Evolutionary conservation across 768 basidiomycete species (phyloP).

Genomic region (Boletus rufocinnamomeus): DNA sequence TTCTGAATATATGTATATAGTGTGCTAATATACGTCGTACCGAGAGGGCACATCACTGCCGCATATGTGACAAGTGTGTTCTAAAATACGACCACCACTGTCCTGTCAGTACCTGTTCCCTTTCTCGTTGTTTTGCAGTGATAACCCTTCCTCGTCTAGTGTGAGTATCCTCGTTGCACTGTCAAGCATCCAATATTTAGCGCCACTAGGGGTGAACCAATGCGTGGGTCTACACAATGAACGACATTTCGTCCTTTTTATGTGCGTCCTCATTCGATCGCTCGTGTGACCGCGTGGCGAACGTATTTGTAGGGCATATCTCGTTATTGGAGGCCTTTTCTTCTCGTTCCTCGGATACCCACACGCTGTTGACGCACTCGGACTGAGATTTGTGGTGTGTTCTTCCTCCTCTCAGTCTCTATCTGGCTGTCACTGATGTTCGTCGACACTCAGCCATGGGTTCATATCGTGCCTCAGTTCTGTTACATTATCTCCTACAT

Average conservation of each 20-base stretch:
- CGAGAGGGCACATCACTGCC: conserved; percentile 91
- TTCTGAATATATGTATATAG: neutral
- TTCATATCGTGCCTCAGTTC: conserved; percentile 63
- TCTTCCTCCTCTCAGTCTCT: neutral
- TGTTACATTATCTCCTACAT: conserved; percentile 76
- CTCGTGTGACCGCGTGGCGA: neutral
- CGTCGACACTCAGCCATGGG: conserved; percentile 46
- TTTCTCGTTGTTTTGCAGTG: neutral
- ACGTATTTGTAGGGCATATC: conserved; percentile 61
- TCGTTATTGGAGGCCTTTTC: conserved; percentile 68
- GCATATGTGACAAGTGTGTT: conserved; percentile 87
- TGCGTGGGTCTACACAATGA: conserved; percentile 97
- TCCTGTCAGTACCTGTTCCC: conserved; percentile 57
- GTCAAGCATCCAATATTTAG: conserved; percentile 7
- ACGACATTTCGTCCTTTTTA: conserved; percentile 93
- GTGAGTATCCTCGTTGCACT: conserved; percentile 32
- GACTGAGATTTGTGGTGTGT: conserved; percentile 49
- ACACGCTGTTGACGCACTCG: conserved; percentile 58
- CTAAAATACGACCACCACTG: conserved; percentile 92
- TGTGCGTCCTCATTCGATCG: conserved; percentile 49
- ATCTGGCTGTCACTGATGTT: neutral
- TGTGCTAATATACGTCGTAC: conserved; percentile 17
- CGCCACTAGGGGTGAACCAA: conserved; percentile 83
- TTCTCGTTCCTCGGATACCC: conserved; percentile 65
- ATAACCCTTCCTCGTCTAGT: conserved; percentile 31